Evolutionary conservation across 1,139 yeast species (phyloP), one percentile per base, ranked within the genome.

Genomic region (Pichia inconspicua): DNA sequence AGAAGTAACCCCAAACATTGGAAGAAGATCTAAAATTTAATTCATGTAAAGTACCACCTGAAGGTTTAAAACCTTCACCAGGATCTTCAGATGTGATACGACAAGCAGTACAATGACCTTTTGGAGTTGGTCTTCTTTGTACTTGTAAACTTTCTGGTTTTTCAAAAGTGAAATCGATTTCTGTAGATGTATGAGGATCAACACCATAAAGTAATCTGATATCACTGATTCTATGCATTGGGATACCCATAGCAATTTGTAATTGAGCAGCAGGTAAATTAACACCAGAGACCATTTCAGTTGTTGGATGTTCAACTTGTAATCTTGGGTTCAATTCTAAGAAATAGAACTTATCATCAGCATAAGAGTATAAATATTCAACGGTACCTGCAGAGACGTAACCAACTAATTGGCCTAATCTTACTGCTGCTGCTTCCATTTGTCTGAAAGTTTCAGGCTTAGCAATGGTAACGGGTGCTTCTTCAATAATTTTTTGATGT

Each of bases 51-150:
- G 90, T 81, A 73, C 98, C 98, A 64, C 96, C 95, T 45, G 96
- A 87, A 51, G 98, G 98, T 69, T 92, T 92, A 77, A 92, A 92
- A 44, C 98, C 98, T 72, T 90, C 97, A 66, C 96, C 95, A 39
- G 98, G 98, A 70, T 92, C 98, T 71, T 92, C 98, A 9, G 96
- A 87, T 32, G 98, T 92, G 67, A 92, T 92, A 75, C 98, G 90
- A 73, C 97, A 90, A 47, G 98, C 98, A 46, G 97, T 92, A 67
- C 96, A 87, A 69, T 92, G 98, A 55, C 98, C 98, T 73, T 88
- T 88, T 59, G 98, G 98, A 57, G 77, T 78, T 43, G 98, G 98
- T 60, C 80, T 81, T 69, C 97, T 82, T 72, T 92, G 98, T 49
- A 84, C 78, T 58, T 80, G 76, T 58, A 80, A 72, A 40, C 95